Evolutionary conservation across 2,329 filamentous ascomycete genomes (phyloP).

Genomic region (Exophiala phaeomuriformis): DNA sequence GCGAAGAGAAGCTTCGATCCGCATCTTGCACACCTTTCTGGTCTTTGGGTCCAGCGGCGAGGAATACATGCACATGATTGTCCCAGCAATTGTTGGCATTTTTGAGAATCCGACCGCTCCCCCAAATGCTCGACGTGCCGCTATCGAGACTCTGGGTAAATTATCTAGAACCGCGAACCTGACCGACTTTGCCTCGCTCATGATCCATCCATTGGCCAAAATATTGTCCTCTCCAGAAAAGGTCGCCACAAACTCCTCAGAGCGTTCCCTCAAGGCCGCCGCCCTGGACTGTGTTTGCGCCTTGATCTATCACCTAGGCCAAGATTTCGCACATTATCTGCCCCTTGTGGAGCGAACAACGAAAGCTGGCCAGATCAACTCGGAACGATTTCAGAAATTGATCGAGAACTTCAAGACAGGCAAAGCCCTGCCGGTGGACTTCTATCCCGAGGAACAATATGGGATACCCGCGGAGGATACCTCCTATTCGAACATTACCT

Average conservation of each 20-base stretch:
- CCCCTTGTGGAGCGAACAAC: slow-evolving; percentile 85
- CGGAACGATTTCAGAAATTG: slow-evolving; percentile 85
- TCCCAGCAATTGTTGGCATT: slow-evolving; percentile 86
- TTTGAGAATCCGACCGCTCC: slow-evolving; percentile 87
- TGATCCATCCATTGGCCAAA: slow-evolving; percentile 85
- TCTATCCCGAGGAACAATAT: slow-evolving; percentile 79
- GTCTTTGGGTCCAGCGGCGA: slow-evolving; percentile 94
- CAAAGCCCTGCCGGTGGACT: slow-evolving; percentile 86
- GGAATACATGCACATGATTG: slow-evolving; percentile 98
- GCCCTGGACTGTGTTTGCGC: slow-evolving; percentile 92
- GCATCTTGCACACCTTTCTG: slow-evolving; percentile 87
- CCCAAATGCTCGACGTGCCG: slow-evolving; percentile 69
- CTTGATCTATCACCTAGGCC: slow-evolving; percentile 89
- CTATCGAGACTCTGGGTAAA: slow-evolving; percentile 90
- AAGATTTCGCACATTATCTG: slow-evolving; percentile 91
- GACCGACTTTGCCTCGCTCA: slow-evolving; percentile 91
- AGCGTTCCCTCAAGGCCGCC: slow-evolving; percentile 66
- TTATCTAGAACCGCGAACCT: slow-evolving; percentile 94
- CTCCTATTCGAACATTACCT: slow-evolving; percentile 38
- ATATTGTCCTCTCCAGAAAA: slow-evolving; percentile 40
- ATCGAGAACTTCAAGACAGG: slow-evolving; percentile 90
- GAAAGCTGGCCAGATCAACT: slow-evolving; percentile 69
- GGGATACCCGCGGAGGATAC: slow-evolving; percentile 67
- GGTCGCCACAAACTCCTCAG: slow-evolving; percentile 55
- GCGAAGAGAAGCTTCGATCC: slow-evolving; percentile 75